Base-by-base conservation (phyloP, 2,329 filamentous ascomycete genomes). In the Furcasterigmium furcatum region DNA sequence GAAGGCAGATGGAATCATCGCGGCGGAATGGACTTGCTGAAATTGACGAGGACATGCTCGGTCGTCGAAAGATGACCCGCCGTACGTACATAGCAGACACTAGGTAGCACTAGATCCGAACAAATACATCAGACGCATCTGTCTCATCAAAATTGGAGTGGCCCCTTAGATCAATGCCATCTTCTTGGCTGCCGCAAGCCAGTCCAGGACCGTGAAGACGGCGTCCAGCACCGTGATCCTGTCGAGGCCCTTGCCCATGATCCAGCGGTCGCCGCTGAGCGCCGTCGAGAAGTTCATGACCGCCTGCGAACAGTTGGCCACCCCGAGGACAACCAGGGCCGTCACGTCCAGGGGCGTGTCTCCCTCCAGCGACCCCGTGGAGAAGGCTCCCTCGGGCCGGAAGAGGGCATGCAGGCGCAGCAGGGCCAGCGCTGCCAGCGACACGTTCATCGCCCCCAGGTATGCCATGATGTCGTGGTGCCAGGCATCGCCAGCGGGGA, bases 221-320 rank as follows among this genome's bases (percentile, higher is more conserved):
- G 51, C 52, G 38, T 60, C 56, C 19, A 56, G 36, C 5, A 57
- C 52, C 10, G 54, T 57, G 35, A 58, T 58, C 7, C 47, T 40
- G 25, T 58, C 57, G 3, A 56, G 45, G 7, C 57, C 57, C 34
- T 49, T 59, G 35, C 56, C 57, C 54, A 58, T 58, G 36, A 58
- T 57, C 56, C 54, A 59, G 13, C 57, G 44, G 14, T 54, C 50
- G 3, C 29, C 45, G 14, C 38, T 24, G 8, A 47, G 38, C 14
- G 44, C 52, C 20, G 44, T 38, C 5, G 39, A 32, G 35, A 59
- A 58, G 43, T 59, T 58, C 24, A 55, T 45, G 34, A 48, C 44
- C 9, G 54, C 55, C 54, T 58, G 57, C 12, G 56, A 58, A 38
- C 48, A 51, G 46, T 59, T 59, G 9, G 48, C 57, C 7, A 55